Conservation (phyloP, 345 rosid genomes). For the Mallotus nudiflorus region DNA sequence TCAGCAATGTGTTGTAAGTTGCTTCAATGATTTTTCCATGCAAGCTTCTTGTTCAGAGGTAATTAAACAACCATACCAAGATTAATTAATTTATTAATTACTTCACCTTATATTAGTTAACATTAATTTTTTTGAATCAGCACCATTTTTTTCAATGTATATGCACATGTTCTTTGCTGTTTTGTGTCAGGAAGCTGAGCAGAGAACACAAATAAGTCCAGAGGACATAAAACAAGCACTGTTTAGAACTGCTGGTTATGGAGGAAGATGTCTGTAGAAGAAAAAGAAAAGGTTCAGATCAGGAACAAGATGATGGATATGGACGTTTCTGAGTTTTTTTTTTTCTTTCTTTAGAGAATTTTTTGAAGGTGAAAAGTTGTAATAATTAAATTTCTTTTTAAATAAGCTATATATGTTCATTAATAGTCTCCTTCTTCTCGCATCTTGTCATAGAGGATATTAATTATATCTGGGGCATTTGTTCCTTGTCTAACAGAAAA, state of each 20-base stretch:
- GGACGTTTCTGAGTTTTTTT: constrained; percentile 21
- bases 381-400: constrained; percentile 16
- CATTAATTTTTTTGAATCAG: not conserved
- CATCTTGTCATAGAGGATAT: not conserved
- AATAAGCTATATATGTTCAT: constrained; percentile 19
- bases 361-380: constrained; percentile 23
- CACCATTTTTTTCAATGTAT: not conserved
- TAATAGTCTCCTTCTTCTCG: constrained; percentile 3
- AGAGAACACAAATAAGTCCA: constrained; percentile 45
- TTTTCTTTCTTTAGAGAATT: constrained; percentile 27
- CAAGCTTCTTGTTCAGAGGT: constrained; percentile 97
- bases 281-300: too few species aligned
- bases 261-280: constrained; percentile 76
- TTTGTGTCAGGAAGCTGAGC: constrained; percentile 38
- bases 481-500: constrained; percentile 10
- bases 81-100: not conserved
- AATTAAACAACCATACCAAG: not conserved
- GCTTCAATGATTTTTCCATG: constrained; percentile 85
- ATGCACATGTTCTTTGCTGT: not conserved
- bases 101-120: not conserved
- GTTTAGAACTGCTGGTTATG: constrained; percentile 88
- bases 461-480: constrained; percentile 15
- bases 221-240: constrained; percentile 92
- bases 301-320: not conserved
- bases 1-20: constrained; percentile 87